phyloP scores from a whole-genome alignment of 2,329 filamentous ascomycete genomes.

The Juglanconis oblonga region DNA sequence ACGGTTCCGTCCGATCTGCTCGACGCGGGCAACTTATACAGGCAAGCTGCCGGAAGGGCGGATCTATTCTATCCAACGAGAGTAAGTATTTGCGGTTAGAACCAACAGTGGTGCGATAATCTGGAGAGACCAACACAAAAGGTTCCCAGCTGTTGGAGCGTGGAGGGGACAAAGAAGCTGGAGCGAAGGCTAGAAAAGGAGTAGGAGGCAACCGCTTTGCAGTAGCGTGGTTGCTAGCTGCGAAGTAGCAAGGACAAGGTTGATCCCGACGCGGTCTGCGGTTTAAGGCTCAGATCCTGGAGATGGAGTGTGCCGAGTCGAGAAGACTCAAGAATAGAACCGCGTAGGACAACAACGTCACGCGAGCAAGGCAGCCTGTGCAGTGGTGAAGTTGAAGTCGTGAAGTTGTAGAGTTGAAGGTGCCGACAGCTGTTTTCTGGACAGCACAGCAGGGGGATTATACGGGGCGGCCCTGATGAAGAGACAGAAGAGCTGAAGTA shows the following conservation, averaged over 20 bases:
- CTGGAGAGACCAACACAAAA: not conserved
- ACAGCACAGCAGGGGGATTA: not conserved
- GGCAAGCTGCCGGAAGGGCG: not conserved
- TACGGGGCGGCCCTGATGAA: slow-evolving; percentile 1
- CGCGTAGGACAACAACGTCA: not conserved
- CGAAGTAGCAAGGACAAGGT: not conserved
- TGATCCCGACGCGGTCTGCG: too few species aligned
- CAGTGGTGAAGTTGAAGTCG: not conserved
- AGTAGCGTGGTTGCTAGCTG: not conserved
- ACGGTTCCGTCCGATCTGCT: not conserved
- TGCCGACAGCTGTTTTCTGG: not conserved
- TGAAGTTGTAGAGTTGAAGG: not conserved
- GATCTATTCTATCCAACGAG: not conserved
- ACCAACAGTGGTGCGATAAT: too few species aligned
- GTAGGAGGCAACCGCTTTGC: not conserved
- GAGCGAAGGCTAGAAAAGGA: not conserved
- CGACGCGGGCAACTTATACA: not conserved
- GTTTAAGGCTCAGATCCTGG: not conserved
- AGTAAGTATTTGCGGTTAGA: not conserved
- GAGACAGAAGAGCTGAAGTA: not conserved
- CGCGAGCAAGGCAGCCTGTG: not conserved
- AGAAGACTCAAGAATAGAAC: not conserved
- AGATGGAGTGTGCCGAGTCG: not conserved
- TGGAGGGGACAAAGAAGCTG: not conserved
- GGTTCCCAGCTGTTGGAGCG: not conserved